A percentile compares a stretch with the other conserved stretches of the same genome.
phyloP scores from a whole-genome alignment of 2,329 filamentous ascomycete genomes.

The Sarocladium kiliense region DNA sequence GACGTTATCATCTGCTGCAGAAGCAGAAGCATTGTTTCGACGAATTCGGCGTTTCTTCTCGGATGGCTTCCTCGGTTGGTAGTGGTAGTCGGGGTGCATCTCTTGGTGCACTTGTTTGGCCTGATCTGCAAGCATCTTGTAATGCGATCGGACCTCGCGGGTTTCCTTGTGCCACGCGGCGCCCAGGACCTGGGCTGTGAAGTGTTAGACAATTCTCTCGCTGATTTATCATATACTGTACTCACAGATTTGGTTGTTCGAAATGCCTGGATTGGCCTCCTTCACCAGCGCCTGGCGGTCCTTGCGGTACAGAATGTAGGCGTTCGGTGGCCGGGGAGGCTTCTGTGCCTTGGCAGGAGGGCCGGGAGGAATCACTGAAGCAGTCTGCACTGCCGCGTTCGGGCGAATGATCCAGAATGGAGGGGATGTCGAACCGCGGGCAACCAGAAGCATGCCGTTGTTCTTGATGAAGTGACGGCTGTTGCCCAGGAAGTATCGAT shows the following conservation, averaged over 20 bases:
- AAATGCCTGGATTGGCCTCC: constrained; percentile 26
- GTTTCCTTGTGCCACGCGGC: constrained; percentile 30
- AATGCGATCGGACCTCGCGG: constrained; percentile 23
- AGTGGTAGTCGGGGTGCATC: constrained; percentile 32
- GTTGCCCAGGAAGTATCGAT: constrained; percentile 21
- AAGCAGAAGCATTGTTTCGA: neutral
- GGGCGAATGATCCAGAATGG: constrained; percentile 18
- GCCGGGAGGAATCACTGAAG: constrained; percentile 7
- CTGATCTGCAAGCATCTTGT: constrained; percentile 24
- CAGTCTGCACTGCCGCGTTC: constrained; percentile 10
- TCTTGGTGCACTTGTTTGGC: constrained; percentile 24
- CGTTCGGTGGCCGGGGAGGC: constrained; percentile 34
- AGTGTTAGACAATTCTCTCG: constrained; percentile 13
- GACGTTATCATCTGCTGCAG: neutral
- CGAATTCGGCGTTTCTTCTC: constrained; percentile 18
- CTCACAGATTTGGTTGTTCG: constrained; percentile 40
- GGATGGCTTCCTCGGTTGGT: constrained; percentile 28
- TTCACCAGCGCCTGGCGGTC: constrained; percentile 30
- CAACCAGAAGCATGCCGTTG: neutral
- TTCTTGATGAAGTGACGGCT: constrained; percentile 16
- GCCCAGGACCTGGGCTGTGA: constrained; percentile 30
- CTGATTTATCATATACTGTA: constrained; percentile 6
- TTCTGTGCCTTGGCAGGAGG: constrained; percentile 16
- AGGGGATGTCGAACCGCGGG: neutral
- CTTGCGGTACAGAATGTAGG: constrained; percentile 37